Percentiles rank a stretch among this genome's conserved stretches.
These are phyloP conservation scores for Diaporthe batatas DNA, from an alignment of 2,329 filamentous ascomycete genomes.

Conservation along the genomic window DNA sequence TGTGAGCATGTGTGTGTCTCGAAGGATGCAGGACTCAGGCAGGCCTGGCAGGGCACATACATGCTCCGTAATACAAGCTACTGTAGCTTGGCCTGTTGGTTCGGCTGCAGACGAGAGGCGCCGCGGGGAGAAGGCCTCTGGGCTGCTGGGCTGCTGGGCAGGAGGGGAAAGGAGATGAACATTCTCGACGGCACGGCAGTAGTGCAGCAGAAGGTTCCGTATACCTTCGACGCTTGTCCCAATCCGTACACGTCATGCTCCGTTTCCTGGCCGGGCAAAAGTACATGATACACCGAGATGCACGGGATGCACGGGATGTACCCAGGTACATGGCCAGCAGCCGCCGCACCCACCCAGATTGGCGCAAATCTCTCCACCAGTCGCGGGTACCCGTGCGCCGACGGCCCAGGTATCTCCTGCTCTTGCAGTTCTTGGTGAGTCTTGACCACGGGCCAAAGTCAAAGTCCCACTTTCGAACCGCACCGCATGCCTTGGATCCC, in stretches of 20 bases:
- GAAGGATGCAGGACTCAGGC: neutral
- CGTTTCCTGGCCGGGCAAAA: neutral
- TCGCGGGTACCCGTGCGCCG: neutral
- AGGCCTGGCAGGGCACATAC: too few species aligned
- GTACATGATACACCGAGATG: neutral
- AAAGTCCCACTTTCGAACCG: constrained; percentile 31
- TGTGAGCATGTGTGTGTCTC: constrained; percentile 7
- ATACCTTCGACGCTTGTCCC: constrained; percentile 4
- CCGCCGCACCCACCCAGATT: neutral
- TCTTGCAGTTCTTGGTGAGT: too few species aligned
- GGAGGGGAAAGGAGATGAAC: too few species aligned
- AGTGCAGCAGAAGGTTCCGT: neutral
- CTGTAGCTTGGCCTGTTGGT: too few species aligned
- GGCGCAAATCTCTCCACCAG: constrained; percentile 13
- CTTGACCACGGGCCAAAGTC: constrained; percentile 6
- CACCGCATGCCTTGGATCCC: constrained; percentile 22
- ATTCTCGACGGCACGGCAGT: too few species aligned
- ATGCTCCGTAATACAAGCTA: too few species aligned
- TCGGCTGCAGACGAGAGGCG: too few species aligned
- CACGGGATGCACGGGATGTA: neutral
- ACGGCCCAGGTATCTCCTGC: neutral
- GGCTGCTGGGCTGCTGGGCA: too few species aligned
- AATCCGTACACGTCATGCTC: neutral
- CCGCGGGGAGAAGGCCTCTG: too few species aligned
- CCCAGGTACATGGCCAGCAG: neutral